Evolutionary conservation across 1,139 yeast genomes (phyloP).

Genomic region (Starmera stellimalicola): DNA sequence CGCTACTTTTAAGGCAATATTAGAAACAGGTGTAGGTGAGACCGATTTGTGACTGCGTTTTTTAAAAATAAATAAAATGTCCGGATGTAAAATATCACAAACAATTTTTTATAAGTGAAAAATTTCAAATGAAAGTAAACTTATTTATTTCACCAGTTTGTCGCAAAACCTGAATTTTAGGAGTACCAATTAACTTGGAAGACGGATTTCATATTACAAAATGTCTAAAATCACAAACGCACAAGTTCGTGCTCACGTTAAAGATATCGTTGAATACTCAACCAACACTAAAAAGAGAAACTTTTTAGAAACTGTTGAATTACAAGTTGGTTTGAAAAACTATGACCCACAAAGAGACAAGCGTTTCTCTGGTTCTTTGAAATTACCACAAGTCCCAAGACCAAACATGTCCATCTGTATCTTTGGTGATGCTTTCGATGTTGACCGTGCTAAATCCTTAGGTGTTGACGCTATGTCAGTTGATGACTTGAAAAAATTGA

Average conservation of each 20-base stretch:
- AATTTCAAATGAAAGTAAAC: too few relatives aligned
- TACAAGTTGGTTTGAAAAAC: slow-evolving; percentile 99
- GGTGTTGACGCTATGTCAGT: slow-evolving; percentile 99
- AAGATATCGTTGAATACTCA: slow-evolving; percentile 85
- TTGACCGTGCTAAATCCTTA: slow-evolving; percentile 99
- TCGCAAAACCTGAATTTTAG: slow-evolving; percentile 30
- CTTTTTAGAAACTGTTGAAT: slow-evolving; percentile 99
- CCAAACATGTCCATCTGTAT: slow-evolving; percentile 99
- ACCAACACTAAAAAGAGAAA: slow-evolving; percentile 98
- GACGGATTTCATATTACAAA: slow-evolving; percentile 41
- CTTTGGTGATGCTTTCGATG: slow-evolving; percentile 99
- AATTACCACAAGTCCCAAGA: slow-evolving; percentile 98
- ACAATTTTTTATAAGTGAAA: too few relatives aligned
- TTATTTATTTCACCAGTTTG: too few relatives aligned
- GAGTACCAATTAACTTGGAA: slow-evolving; percentile 47
- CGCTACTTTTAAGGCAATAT: too few relatives aligned
- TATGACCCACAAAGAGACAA: slow-evolving; percentile 99
- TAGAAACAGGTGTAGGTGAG: too few relatives aligned
- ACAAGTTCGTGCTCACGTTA: slow-evolving; percentile 96
- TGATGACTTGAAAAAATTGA: slow-evolving; percentile 99
- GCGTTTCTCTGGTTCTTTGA: slow-evolving; percentile 99
- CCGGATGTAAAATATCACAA: too few relatives aligned
- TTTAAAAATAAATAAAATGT: too few relatives aligned
- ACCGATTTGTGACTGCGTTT: too few relatives aligned
- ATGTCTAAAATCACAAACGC: slow-evolving; percentile 93